phyloP scores from a whole-genome alignment of 2,329 filamentous ascomycete genomes.

The Ramichloridium luteum region DNA sequence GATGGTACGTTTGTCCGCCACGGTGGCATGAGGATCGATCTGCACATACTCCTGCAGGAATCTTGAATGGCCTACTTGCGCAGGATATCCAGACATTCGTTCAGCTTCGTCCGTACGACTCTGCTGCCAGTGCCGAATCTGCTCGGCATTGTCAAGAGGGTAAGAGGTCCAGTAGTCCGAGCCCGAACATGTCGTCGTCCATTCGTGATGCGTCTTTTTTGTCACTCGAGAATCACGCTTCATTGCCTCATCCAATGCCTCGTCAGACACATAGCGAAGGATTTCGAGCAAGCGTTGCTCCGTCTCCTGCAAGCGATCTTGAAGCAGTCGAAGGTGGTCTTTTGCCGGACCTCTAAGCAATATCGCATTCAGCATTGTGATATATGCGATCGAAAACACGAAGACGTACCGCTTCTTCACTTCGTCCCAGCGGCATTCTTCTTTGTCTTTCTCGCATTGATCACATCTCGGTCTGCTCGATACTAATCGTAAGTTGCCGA shows the following conservation, averaged over 20 bases:
- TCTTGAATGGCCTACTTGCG: no score
- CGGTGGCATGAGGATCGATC: no score
- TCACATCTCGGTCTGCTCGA: constrained; percentile 14
- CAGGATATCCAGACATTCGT: no score
- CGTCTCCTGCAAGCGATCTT: constrained; percentile 14
- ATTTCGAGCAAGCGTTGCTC: constrained; percentile 10
- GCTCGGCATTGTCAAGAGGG: constrained; percentile 9
- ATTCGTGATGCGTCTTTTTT: constrained; percentile 15
- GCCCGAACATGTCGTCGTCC: constrained; percentile 12
- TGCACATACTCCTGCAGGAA: no score
- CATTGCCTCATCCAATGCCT: no score
- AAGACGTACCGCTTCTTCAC: constrained; percentile 13
- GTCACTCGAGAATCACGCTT: no score
- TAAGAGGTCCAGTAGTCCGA: constrained; percentile 13
- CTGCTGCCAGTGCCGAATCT: constrained; percentile 12
- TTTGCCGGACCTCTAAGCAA: constrained; percentile 12
- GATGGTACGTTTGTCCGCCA: no score
- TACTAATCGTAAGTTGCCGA: no score
- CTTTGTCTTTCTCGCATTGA: constrained; percentile 14
- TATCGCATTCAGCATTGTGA: background rate
- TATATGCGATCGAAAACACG: background rate
- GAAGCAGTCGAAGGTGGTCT: constrained; percentile 14
- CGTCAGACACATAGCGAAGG: constrained; percentile 8
- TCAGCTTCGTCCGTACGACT: constrained; percentile 4
- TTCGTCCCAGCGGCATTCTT: constrained; percentile 17